phyloP scores from a whole-genome alignment of 2,329 filamentous ascomycete species.

The Claviceps sp. region DNA sequence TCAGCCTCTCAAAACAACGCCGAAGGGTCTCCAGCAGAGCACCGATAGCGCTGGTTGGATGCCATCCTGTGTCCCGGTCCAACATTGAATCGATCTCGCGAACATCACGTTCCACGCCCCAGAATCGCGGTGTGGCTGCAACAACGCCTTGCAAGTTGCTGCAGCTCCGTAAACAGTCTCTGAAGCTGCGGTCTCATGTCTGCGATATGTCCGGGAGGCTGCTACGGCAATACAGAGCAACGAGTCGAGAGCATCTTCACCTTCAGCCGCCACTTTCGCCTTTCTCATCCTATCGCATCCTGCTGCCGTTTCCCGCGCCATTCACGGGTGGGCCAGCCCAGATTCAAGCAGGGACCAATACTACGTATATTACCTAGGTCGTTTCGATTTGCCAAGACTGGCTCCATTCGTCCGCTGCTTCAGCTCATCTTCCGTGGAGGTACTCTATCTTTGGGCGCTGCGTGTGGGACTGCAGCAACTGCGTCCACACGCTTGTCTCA shows the following conservation, averaged over 20 bases:
- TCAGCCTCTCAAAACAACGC: background rate
- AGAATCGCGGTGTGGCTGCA: too few relatives aligned
- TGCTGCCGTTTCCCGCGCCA: background rate
- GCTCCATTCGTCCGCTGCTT: background rate
- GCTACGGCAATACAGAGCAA: slow-evolving; percentile 1
- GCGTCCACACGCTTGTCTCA: background rate
- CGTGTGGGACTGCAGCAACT: background rate
- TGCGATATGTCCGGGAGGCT: slow-evolving; percentile 3
- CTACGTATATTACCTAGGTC: too few relatives aligned
- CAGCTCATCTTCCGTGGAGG: background rate
- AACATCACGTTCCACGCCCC: background rate
- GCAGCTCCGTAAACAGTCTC: background rate
- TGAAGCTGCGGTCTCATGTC: background rate
- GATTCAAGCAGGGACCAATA: background rate
- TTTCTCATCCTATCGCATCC: background rate
- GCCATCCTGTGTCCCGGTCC: background rate
- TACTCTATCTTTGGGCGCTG: background rate
- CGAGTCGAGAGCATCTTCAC: slow-evolving; percentile 3
- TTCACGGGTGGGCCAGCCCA: background rate
- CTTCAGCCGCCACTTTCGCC: background rate
- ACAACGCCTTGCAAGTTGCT: too few relatives aligned
- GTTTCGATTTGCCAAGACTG: slow-evolving; percentile 1
- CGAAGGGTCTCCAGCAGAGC: background rate
- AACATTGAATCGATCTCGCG: background rate
- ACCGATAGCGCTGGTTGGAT: background rate